Percentiles rank a stretch among this genome's conserved stretches.
phyloP scores from a whole-genome alignment of 179 eudicot species.

The Amaranthus tricolor region DNA sequence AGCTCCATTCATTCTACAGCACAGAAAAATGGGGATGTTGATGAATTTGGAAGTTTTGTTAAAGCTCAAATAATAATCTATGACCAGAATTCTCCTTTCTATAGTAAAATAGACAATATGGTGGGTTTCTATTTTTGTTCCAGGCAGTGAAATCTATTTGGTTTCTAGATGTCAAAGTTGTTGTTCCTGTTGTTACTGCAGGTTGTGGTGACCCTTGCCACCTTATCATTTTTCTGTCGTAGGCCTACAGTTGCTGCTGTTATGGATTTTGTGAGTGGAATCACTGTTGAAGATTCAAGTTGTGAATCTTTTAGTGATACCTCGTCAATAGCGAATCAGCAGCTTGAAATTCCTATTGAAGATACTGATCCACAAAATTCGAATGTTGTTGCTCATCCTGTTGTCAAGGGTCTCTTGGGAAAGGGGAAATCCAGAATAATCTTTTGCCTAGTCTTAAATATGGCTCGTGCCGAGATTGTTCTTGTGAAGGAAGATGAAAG shows the following conservation, averaged over 20 bases:
- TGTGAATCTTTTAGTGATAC: slow-evolving; percentile 49
- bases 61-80: slow-evolving; percentile 87
- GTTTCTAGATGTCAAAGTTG: slow-evolving; percentile 7
- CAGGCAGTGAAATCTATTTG: background rate
- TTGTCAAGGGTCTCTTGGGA: slow-evolving; percentile 75
- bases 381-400: slow-evolving; percentile 50
- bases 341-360: slow-evolving; percentile 47
- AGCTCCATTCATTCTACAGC: slow-evolving; percentile 36
- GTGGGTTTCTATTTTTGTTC: slow-evolving; percentile 40
- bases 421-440: slow-evolving; percentile 88
- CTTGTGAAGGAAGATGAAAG: slow-evolving; percentile 84
- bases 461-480: slow-evolving; percentile 86
- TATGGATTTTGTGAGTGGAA: slow-evolving; percentile 75
- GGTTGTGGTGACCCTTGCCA: slow-evolving; percentile 94
- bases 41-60: slow-evolving; percentile 81
- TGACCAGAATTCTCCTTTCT: slow-evolving; percentile 76
- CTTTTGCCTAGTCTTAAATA: slow-evolving; percentile 64
- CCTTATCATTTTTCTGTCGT: slow-evolving; percentile 90
- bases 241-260: slow-evolving; percentile 84
- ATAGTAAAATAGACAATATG: slow-evolving; percentile 60
- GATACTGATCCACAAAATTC: slow-evolving; percentile 39
- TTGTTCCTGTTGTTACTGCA: slow-evolving; percentile 31
- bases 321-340: slow-evolving; percentile 47
- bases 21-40: slow-evolving; percentile 37
- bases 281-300: slow-evolving; percentile 54